phyloP scores from a whole-genome alignment of 345 rosid species.

The Cardiospermum halicacabum region DNA sequence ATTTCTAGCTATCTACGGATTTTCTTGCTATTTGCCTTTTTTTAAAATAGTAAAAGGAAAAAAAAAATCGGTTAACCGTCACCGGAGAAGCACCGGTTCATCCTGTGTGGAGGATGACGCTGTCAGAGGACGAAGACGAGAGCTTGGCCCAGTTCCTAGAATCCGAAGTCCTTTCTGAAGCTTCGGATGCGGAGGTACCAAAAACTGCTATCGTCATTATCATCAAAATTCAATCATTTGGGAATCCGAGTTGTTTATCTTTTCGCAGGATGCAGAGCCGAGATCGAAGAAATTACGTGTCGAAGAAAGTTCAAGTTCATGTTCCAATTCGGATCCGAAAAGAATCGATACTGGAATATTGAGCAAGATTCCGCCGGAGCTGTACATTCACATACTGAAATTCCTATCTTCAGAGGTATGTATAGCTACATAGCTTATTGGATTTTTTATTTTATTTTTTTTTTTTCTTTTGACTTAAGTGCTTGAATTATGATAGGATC shows the following conservation, averaged over 20 bases:
- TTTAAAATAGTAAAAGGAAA: neutral
- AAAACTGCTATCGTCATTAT: neutral
- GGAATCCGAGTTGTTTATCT: neutral
- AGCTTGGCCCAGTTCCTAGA: constrained; percentile 67
- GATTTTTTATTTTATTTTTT: neutral
- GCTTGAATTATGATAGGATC: constrained; percentile 50
- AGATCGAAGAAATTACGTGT: constrained; percentile 43
- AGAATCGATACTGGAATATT: constrained; percentile 66
- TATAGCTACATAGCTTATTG: constrained; percentile 3
- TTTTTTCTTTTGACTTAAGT: neutral
- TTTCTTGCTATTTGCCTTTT: neutral
- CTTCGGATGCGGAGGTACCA: constrained; percentile 29
- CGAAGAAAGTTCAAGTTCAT: constrained; percentile 11
- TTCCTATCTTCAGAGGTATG: constrained; percentile 93
- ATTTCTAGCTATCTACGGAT: neutral
- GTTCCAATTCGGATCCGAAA: constrained; percentile 15
- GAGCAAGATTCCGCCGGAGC: constrained; percentile 73
- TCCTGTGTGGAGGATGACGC: constrained; percentile 23
- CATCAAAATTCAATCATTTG: neutral
- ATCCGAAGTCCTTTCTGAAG: constrained; percentile 59
- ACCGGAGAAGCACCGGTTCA: neutral
- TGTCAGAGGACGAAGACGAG: constrained; percentile 69
- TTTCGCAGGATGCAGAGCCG: constrained; percentile 28
- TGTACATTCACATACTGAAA: constrained; percentile 79
- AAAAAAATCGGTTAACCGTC: neutral